Evolutionary conservation across 345 rosid species (phyloP), one percentile per base, ranked within the genome.

Genomic region (Eucalyptus regnans): DNA sequence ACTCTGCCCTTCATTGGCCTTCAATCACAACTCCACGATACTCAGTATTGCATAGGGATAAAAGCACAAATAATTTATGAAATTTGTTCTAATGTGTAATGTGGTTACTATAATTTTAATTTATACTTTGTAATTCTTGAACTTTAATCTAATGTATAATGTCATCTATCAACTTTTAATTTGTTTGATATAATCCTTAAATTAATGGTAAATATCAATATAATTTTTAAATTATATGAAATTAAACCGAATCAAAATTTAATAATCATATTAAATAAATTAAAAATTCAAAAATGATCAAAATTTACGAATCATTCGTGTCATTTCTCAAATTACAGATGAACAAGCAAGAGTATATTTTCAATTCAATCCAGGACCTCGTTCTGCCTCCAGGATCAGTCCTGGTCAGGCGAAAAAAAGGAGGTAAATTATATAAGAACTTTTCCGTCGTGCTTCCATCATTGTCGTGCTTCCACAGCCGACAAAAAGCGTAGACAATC

Each of bases 91-190:
- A 6, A 27, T 29, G 0, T 13, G 0, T 29, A 29, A 66, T 0
- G 3, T 4, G 2, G 1, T 66, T 8, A 4, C 11, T 15, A 8
- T 15, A 15, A 2, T 31, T 66, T 31, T n/a, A 15, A 66, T 31
- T 15, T 31, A 31, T 66, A 5, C 6, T n/a, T n/a, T 3, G 0
- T 4, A 16, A 15, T 8, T 0, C 2, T 33, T 14, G 5, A 66
- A 62, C 1, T 29, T 62, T 62, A 5, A 0, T 0, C 0, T 13
- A n/a, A n/a, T n/a, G 0, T 66, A 14, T 2, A 14, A 17, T 33
- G 0, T 5, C 44, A 0, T 17, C 12, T 0, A 0, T 17, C 2
- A 4, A 33, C 0, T 68, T 68, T 68, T 33, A 68, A 0, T 33
- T 3, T 3, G 0, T 16, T 33, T 0, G 0, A 68, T 33, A 15